Base-by-base conservation (phyloP, 352 stramenopile genomes). In the Pythium phragmiticola region DNA sequence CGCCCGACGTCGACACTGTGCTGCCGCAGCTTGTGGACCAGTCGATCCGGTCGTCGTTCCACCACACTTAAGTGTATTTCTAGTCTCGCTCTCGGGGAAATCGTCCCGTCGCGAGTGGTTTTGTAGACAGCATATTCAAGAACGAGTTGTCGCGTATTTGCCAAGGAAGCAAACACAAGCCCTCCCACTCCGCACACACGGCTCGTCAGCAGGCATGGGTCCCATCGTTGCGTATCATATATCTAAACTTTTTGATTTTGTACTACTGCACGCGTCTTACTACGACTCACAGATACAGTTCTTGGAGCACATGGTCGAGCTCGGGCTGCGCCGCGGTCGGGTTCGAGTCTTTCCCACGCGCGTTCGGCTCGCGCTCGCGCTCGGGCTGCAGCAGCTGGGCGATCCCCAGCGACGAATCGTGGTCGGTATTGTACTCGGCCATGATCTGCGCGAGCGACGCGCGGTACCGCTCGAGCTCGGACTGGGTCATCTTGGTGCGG, bases 401-500 rank as follows among this genome's bases (percentile, higher is more conserved):
- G 21, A 19, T 19, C 11, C 13, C 17, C 4, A 19, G 39, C 13
- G 39, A 46, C 14, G 39, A 9, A 14, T 46, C 13, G 55, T 65
- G 66, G 7, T 69, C 57, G 13, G 59, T 17, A 30, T 64, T 64
- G 56, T 89, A 87, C 59, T 88, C 78, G 0, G 82, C 86, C 67
- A 91, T 76, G 41, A 91, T 72, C 55, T 89, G 76, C 1, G 76
- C 76, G 2, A 86, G 65, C 36, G 80, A 88, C 30, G 82, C 72
- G 28, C 71, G 70, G 48, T 83, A 84, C 11, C 65, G 68, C 64
- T 71, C 66, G 13, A 80, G 63, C 55, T 80, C 74, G 9, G 69
- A 66, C 33, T 64, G 43, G 0, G 66, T 73, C 66, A 73, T 73
- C 56, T 60, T 73, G 7, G 55, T 56, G 5, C 66, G 66, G 37